These are phyloP conservation scores for Trichomonascus vanleenenianus DNA, from an alignment of 805 yeast genomes.

Conservation along the genomic window DNA sequence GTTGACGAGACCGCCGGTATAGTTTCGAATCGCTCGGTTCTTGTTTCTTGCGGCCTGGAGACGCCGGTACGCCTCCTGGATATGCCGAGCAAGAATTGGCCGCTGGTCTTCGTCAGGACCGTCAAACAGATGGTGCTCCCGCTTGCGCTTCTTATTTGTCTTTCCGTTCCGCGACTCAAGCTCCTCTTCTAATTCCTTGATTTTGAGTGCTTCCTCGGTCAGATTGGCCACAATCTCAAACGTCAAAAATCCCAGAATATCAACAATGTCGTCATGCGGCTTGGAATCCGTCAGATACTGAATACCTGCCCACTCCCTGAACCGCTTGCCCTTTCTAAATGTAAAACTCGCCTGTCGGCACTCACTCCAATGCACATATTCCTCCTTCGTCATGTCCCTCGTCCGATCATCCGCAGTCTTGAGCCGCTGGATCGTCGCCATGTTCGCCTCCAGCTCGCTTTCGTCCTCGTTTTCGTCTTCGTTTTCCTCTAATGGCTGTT, in stretches of 20 bases:
- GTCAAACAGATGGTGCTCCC: slow-evolving; percentile 60
- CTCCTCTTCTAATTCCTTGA: slow-evolving; percentile 61
- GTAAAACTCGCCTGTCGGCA: slow-evolving; percentile 97
- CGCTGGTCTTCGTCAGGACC: slow-evolving; percentile 79
- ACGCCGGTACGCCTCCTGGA: slow-evolving; percentile 83
- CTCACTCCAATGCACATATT: slow-evolving; percentile 98
- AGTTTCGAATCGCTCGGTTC: slow-evolving; percentile 48
- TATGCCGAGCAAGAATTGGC: slow-evolving; percentile 73
- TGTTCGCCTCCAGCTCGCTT: slow-evolving; percentile 81
- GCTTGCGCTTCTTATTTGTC: slow-evolving; percentile 41
- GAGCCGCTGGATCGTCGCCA: slow-evolving; percentile 80
- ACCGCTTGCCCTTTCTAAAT: slow-evolving; percentile 86
- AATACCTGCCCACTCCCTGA: slow-evolving; percentile 94
- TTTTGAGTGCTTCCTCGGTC: slow-evolving; percentile 83
- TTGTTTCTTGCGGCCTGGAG: slow-evolving; percentile 52
- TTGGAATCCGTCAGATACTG: slow-evolving; percentile 75
- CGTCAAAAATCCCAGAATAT: slow-evolving; percentile 88
- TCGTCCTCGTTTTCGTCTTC: slow-evolving; percentile 66
- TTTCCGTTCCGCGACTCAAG: slow-evolving; percentile 30
- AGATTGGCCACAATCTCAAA: slow-evolving; percentile 94
- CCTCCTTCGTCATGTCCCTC: slow-evolving; percentile 87
- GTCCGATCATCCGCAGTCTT: slow-evolving; percentile 94
- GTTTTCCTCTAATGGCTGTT: slow-evolving; percentile 71
- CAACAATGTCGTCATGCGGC: slow-evolving; percentile 94
- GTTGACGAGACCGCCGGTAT: slow-evolving; percentile 56